Conservation (phyloP, 192 early-diverging fungal genomes). For the Phycomyces blakesleeanus region DNA sequence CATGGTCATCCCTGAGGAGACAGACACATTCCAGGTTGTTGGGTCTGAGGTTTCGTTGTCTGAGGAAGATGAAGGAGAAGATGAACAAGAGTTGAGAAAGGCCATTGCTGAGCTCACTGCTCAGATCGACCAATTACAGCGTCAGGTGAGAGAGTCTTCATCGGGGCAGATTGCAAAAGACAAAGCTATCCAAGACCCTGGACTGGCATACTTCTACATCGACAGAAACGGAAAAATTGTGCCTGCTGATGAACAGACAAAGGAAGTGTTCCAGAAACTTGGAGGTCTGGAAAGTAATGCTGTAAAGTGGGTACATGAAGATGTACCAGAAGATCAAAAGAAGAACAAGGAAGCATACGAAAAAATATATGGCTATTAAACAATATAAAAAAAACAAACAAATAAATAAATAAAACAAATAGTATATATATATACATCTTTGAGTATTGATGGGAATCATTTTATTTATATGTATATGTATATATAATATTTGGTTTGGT, state of each 20-base stretch:
- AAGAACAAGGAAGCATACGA: conserved; percentile 18
- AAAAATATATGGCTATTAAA: conserved; percentile 2
- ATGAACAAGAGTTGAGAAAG: background rate
- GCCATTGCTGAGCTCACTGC: conserved; percentile 9
- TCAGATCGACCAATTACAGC: conserved; percentile 7
- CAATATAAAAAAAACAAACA: no score
- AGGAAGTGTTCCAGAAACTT: background rate
- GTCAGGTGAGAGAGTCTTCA: background rate
- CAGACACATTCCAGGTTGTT: background rate
- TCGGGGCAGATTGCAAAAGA: background rate
- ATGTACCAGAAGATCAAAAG: conserved; percentile 12
- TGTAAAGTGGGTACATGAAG: background rate
- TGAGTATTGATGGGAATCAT: background rate
- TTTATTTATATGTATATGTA: background rate
- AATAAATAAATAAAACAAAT: background rate
- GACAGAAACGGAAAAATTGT: conserved; percentile 14
- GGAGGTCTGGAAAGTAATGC: background rate
- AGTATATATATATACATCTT: background rate
- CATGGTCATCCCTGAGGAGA: no score
- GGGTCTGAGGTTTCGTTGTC: background rate
- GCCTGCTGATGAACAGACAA: background rate
- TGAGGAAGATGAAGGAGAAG: background rate
- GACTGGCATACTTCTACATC: conserved; percentile 3
- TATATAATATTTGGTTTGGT: background rate
- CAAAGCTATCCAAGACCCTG: background rate